These are phyloP conservation scores for Trichoderma parareesei DNA, from an alignment of 495 filamentous ascomycete genomes.

Conservation along the genomic window DNA sequence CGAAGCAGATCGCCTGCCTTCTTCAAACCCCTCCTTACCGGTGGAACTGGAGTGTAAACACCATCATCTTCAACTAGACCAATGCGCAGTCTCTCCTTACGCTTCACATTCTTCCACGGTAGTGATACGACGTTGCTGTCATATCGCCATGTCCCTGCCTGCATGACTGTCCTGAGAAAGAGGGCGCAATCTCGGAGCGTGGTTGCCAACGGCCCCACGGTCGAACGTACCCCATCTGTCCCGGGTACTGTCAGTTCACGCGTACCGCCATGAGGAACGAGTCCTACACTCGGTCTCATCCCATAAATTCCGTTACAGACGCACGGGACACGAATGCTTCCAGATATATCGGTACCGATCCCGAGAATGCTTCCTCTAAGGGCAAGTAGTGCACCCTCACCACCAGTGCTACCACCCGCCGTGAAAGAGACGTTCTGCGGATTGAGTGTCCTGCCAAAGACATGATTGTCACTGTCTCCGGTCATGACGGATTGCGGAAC, in stretches of 20 bases:
- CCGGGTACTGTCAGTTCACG: neutral
- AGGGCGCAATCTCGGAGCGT: too few relatives aligned
- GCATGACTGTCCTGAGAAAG: neutral
- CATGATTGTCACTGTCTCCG: constrained; percentile 46
- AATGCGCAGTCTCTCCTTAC: neutral
- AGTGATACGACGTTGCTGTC: neutral
- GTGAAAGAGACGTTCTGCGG: constrained; percentile 43
- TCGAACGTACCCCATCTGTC: constrained; percentile 12
- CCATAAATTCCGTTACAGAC: constrained; percentile 51
- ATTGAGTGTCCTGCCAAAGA: constrained; percentile 52
- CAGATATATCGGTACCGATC: constrained; percentile 64
- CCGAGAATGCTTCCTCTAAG: constrained; percentile 35
- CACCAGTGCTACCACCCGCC: constrained; percentile 56
- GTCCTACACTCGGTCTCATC: constrained; percentile 48
- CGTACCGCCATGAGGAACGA: constrained; percentile 32
- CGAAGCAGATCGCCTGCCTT: constrained; percentile 16
- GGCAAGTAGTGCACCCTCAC: constrained; percentile 48
- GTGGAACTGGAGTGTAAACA: constrained; percentile 28
- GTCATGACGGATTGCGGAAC: constrained; percentile 50
- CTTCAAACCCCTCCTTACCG: constrained; percentile 18
- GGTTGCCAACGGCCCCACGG: constrained; percentile 23
- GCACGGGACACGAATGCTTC: constrained; percentile 52
- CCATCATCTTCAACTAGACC: constrained; percentile 43
- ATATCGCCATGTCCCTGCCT: neutral
- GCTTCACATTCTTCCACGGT: neutral